These are phyloP conservation scores for Geotrichum aggregatum DNA, from an alignment of 1,139 yeast genomes.

Conservation along the genomic window DNA sequence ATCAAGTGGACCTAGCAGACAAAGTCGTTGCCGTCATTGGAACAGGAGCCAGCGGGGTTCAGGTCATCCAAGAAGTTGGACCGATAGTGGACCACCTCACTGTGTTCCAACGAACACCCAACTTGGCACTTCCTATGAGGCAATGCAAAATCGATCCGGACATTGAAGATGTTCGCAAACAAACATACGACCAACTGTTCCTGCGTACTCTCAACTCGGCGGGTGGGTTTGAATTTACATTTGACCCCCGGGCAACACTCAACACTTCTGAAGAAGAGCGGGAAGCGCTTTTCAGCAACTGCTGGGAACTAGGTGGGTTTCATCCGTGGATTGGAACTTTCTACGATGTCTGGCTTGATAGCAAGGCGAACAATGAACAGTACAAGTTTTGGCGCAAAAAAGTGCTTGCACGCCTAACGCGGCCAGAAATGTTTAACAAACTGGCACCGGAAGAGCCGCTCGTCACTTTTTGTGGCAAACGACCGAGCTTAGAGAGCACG, in stretches of 20 bases:
- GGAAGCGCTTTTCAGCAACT: slow-evolving; percentile 25
- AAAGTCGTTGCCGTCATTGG: slow-evolving; percentile 45
- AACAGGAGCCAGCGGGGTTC: slow-evolving; percentile 49
- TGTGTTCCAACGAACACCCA: slow-evolving; percentile 35
- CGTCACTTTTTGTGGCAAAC: slow-evolving; percentile 34
- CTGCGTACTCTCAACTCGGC: slow-evolving; percentile 24
- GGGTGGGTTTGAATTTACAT: slow-evolving; percentile 28
- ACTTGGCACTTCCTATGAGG: slow-evolving; percentile 31
- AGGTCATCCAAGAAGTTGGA: slow-evolving; percentile 38
- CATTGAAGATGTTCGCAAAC: slow-evolving; percentile 20
- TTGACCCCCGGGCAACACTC: slow-evolving; percentile 18
- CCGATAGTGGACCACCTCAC: slow-evolving; percentile 25
- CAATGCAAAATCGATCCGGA: slow-evolving; percentile 23
- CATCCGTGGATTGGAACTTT: slow-evolving; percentile 32
- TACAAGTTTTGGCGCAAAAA: slow-evolving; percentile 34
- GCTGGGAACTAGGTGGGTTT: slow-evolving; percentile 32
- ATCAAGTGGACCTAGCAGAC: slow-evolving; percentile 38
- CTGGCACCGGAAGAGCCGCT: slow-evolving; percentile 33
- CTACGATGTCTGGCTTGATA: slow-evolving; percentile 28
- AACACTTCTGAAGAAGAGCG: slow-evolving; percentile 29
- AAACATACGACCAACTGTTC: slow-evolving; percentile 23
- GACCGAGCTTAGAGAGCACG: slow-evolving; percentile 32
- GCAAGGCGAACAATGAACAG: slow-evolving; percentile 29
- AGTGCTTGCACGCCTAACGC: slow-evolving; percentile 29
- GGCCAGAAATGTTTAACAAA: slow-evolving; percentile 28